phyloP scores from a whole-genome alignment of 139 green algal genomes.

The Spirogloea muscicola region DNA sequence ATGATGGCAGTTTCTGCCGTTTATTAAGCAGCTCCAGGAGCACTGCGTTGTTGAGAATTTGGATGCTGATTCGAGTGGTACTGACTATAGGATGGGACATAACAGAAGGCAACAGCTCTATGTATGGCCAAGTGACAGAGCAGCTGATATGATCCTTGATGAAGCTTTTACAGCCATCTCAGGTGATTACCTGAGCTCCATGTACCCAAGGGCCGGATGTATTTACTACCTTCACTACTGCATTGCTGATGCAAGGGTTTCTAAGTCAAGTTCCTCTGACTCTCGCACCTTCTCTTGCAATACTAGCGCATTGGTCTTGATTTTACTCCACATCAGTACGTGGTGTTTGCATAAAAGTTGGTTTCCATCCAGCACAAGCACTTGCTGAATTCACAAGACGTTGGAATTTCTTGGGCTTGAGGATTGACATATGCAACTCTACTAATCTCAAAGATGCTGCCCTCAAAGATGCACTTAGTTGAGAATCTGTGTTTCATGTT shows the following conservation, averaged over 20 bases:
- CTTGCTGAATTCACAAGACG: neutral
- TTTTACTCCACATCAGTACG: no score
- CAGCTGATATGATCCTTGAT: neutral
- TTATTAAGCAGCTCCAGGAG: neutral
- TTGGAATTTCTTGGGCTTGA: neutral
- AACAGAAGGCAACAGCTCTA: neutral
- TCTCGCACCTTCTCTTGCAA: no score
- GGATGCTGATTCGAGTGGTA: neutral
- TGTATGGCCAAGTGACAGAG: neutral
- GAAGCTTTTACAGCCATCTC: neutral
- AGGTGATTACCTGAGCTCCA: neutral
- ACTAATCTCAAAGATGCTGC: no score
- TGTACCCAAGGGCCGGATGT: neutral
- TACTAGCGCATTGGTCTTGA: no score
- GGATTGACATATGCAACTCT: no score
- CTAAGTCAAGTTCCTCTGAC: no score
- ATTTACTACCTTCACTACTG: neutral
- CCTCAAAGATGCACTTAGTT: no score
- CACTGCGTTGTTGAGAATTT: slow-evolving; percentile 5
- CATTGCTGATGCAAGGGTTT: no score
- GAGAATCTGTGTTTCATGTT: no score
- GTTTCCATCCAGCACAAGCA: no score
- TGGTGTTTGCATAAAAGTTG: no score
- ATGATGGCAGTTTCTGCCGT: slow-evolving; percentile 14
- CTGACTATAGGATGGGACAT: slow-evolving; percentile 3